phyloP scores from a whole-genome alignment of 2,329 filamentous ascomycete species.

The Plenodomus lindquistii region DNA sequence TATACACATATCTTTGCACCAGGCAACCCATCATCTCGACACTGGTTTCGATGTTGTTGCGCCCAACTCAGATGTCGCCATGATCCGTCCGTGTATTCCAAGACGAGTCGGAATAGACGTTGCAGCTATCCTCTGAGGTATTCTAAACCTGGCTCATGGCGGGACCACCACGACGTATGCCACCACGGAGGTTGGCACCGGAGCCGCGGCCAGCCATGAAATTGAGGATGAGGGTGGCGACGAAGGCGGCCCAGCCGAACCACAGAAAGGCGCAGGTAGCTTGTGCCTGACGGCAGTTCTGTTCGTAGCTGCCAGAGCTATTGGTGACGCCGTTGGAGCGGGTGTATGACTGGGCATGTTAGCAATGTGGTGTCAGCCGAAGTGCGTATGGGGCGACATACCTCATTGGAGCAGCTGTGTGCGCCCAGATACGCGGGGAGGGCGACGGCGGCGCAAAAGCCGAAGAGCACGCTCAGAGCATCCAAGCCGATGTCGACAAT shows the following conservation, averaged over 20 bases:
- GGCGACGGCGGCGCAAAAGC: slow-evolving; percentile 71
- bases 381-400: slow-evolving; percentile 47
- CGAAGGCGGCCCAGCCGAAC: slow-evolving; percentile 72
- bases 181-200: slow-evolving; percentile 51
- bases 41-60: no score
- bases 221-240: slow-evolving; percentile 59
- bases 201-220: slow-evolving; percentile 56
- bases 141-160: slow-evolving; percentile 61
- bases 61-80: slow-evolving; percentile 9
- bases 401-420: slow-evolving; percentile 67
- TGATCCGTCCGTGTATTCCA: slow-evolving; percentile 32
- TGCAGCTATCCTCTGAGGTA: slow-evolving; percentile 13
- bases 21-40: no score
- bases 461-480: slow-evolving; percentile 65
- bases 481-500: slow-evolving; percentile 62
- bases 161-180: slow-evolving; percentile 52
- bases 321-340: slow-evolving; percentile 63
- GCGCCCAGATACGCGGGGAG: slow-evolving; percentile 70
- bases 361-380: background rate
- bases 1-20: background rate
- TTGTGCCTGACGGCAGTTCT: slow-evolving; percentile 76
- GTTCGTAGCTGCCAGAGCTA: slow-evolving; percentile 61
- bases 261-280: slow-evolving; percentile 76
- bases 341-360: slow-evolving; percentile 45
- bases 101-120: slow-evolving; percentile 25